Percentiles rank a stretch among this genome's conserved stretches.
Evolutionary conservation across 768 basidiomycete genomes (phyloP).

Genomic region (Xanthoconium stramineum): DNA sequence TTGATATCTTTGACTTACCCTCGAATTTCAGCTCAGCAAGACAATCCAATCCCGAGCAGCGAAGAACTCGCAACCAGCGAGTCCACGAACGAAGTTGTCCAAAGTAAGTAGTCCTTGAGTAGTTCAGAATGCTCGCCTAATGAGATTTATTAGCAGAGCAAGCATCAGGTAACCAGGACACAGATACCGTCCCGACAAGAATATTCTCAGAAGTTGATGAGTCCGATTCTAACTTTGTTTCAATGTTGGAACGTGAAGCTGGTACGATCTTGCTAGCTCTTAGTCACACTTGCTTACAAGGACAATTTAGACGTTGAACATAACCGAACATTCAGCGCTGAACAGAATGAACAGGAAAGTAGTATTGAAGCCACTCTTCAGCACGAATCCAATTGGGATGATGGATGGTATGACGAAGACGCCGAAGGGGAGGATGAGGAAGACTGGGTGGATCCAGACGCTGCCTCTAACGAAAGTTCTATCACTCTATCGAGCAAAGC

Average conservation of each 20-base stretch:
- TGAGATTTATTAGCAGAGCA: background rate
- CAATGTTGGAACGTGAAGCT: conserved; percentile 29
- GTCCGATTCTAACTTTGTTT: conserved; percentile 28
- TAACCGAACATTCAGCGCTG: conserved; percentile 19
- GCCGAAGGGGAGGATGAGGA: conserved; percentile 46
- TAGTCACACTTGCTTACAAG: conserved; percentile 4
- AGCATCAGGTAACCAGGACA: conserved; percentile 11
- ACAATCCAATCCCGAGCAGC: background rate
- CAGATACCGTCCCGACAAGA: conserved; percentile 4
- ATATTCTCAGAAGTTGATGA: conserved; percentile 21
- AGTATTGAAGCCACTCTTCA: conserved; percentile 16
- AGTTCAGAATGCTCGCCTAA: background rate
- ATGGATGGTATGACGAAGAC: conserved; percentile 33
- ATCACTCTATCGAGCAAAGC: conserved; percentile 52
- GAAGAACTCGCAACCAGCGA: conserved; percentile 2
- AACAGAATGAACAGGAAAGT: conserved; percentile 16
- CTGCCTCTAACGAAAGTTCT: conserved; percentile 50
- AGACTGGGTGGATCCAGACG: conserved; percentile 46
- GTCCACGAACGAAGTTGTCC: background rate
- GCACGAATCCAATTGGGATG: conserved; percentile 26
- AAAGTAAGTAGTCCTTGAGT: conserved; percentile 8
- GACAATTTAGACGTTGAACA: conserved; percentile 24
- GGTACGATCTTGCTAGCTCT: conserved; percentile 17
- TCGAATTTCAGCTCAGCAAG: conserved; percentile 9
- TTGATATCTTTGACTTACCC: background rate